Evolutionary conservation across 345 rosid genomes (phyloP).

Genomic region (Lepidium aucheri): DNA sequence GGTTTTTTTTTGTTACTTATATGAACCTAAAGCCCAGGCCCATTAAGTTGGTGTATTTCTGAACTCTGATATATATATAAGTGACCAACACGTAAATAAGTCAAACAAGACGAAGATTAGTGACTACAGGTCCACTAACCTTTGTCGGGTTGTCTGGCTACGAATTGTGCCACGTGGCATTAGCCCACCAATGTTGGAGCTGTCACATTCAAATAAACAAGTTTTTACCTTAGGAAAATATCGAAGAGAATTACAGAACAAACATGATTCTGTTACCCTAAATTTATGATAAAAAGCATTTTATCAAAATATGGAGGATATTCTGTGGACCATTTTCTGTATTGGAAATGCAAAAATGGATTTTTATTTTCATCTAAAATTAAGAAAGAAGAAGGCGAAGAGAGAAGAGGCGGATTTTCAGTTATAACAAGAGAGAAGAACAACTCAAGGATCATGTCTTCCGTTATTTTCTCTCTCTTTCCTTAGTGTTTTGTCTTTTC

Average conservation of each 20-base stretch:
- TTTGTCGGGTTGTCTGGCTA: slow-evolving; percentile 11
- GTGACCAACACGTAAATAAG: slow-evolving; percentile 14
- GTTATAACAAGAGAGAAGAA: slow-evolving; percentile 17
- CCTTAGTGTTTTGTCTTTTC: slow-evolving; percentile 2
- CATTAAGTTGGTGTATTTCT: neutral
- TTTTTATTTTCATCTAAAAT: neutral
- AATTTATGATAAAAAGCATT: no score
- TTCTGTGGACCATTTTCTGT: slow-evolving; percentile 15
- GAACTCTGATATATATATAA: neutral
- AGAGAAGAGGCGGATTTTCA: slow-evolving; percentile 9
- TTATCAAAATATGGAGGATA: slow-evolving; percentile 3
- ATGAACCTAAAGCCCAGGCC: slow-evolving; percentile 6
- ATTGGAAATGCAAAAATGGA: neutral
- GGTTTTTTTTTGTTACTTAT: neutral
- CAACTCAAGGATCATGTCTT: slow-evolving; percentile 13
- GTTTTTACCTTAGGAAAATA: neutral
- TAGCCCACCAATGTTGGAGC: slow-evolving; percentile 20
- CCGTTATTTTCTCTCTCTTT: slow-evolving; percentile 12
- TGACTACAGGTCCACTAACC: slow-evolving; percentile 29
- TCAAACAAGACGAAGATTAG: neutral
- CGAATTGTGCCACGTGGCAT: slow-evolving; percentile 4
- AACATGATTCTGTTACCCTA: no score
- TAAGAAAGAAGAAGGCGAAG: slow-evolving; percentile 3
- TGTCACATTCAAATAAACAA: slow-evolving; percentile 1
- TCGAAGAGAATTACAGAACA: neutral